Conservation (phyloP, 352 stramenopile species). For the Phytopythium delawarense region DNA sequence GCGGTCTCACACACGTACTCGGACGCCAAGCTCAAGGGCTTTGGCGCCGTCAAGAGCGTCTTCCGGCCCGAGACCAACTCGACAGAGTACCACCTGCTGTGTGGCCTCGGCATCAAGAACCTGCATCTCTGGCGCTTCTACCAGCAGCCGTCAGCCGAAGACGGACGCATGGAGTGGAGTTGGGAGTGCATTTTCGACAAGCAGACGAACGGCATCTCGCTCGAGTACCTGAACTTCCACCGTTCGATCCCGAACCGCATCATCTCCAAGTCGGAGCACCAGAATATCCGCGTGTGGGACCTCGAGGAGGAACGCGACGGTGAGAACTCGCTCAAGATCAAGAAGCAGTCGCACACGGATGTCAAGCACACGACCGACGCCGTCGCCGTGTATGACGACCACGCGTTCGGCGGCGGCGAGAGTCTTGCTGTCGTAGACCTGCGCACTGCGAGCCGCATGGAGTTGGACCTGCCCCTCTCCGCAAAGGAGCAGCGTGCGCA, state of each 20-base stretch:
- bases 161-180: constrained; percentile 29
- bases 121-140: constrained; percentile 85
- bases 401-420: constrained; percentile 70
- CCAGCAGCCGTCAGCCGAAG: constrained; percentile 22
- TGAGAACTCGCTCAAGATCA: constrained; percentile 28
- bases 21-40: constrained; percentile 82
- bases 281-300: constrained; percentile 82
- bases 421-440: constrained; percentile 66
- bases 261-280: constrained; percentile 84
- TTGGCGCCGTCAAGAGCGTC: constrained; percentile 71
- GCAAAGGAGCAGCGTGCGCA: constrained; percentile 53
- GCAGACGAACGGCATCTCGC: constrained; percentile 80
- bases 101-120: constrained; percentile 85
- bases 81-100: constrained; percentile 77
- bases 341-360: constrained; percentile 68
- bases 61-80: constrained; percentile 30
- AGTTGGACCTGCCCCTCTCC: constrained; percentile 68
- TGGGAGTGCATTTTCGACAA: constrained; percentile 88
- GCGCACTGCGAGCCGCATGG: constrained; percentile 45
- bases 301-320: constrained; percentile 54
- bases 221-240: constrained; percentile 79
- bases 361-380: constrained; percentile 74
- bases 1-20: constrained; percentile 67
- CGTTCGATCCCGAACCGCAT: constrained; percentile 46
- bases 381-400: constrained; percentile 61